phyloP scores from a whole-genome alignment of 345 rosid species.

The Murraya paniculata region DNA sequence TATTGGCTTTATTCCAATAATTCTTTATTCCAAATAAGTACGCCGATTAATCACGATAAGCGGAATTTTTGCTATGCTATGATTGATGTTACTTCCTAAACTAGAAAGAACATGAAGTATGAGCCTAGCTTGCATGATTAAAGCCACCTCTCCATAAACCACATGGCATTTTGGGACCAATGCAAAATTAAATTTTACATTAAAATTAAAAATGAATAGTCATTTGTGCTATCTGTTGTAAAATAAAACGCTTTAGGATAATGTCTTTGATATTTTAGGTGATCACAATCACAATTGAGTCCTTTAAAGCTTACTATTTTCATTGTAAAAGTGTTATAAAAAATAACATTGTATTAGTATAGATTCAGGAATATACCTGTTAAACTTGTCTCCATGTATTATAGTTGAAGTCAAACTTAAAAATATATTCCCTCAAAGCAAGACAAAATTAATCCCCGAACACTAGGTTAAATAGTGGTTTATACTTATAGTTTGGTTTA shows the following conservation, averaged over 20 bases:
- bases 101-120: slow-evolving; percentile 3
- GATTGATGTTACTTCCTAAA: neutral
- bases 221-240: neutral
- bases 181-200: neutral
- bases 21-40: too few species aligned
- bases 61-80: neutral
- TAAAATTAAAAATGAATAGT: neutral
- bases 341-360: too few species aligned
- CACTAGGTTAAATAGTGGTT: too few species aligned
- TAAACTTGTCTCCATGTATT: too few species aligned
- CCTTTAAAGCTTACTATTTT: neutral
- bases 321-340: neutral
- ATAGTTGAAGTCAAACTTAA: too few species aligned
- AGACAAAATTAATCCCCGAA: too few species aligned
- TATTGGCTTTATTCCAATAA: too few species aligned
- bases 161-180: neutral
- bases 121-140: neutral
- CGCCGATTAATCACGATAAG: neutral
- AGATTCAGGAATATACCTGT: too few species aligned
- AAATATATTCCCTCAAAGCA: too few species aligned
- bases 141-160: neutral
- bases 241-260: neutral
- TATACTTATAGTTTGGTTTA: neutral
- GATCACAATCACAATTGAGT: neutral
- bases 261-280: neutral